phyloP scores from a whole-genome alignment of 257 asterid genomes.

The Gentiana macrophylla region DNA sequence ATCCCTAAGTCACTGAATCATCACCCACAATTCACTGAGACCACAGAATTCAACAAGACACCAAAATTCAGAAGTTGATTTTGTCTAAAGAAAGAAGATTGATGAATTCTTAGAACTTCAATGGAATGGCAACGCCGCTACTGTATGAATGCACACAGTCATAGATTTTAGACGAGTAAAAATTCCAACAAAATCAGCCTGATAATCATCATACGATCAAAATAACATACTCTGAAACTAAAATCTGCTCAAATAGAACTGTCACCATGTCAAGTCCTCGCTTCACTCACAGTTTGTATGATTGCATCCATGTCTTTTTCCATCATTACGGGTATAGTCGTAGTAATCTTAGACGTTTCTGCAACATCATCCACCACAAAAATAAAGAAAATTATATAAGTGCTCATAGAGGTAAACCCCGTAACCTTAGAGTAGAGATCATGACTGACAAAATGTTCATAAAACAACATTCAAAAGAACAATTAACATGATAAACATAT shows the following conservation, averaged over 20 bases:
- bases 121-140: no score
- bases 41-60: no score
- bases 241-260: slow-evolving; percentile 75
- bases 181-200: no score
- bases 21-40: no score
- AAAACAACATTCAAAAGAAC: not conserved
- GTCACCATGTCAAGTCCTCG: slow-evolving; percentile 93
- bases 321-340: slow-evolving; percentile 55
- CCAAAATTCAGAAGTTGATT: no score
- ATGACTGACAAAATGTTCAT: not conserved
- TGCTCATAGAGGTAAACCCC: not conserved
- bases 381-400: slow-evolving; percentile 2
- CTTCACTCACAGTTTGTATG: slow-evolving; percentile 92
- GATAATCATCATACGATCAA: no score
- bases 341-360: slow-evolving; percentile 58
- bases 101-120: no score
- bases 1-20: no score
- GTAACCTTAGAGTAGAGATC: not conserved
- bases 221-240: slow-evolving; percentile 53
- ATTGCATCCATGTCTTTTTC: slow-evolving; percentile 54
- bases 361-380: slow-evolving; percentile 29
- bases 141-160: no score
- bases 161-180: no score
- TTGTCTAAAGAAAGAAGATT: no score
- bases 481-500: not conserved